Conservation (phyloP, 2,329 filamentous ascomycete genomes). For the Hypoxylon sp. region DNA sequence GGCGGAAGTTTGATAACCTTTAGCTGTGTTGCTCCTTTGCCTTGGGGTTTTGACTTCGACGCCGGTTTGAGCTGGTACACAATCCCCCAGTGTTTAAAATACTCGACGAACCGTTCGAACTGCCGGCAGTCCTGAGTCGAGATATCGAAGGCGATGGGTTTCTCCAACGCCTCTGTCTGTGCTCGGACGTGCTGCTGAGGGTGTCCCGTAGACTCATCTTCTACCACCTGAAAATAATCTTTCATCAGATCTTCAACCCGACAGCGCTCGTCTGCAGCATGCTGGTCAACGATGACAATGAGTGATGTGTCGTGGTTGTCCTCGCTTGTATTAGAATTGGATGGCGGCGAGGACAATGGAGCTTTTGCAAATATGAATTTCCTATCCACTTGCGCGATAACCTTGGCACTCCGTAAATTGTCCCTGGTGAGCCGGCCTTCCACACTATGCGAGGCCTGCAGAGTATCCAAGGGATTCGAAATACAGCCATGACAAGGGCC, state of each 20-base stretch:
- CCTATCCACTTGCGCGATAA: conserved; percentile 85
- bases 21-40: conserved; percentile 50
- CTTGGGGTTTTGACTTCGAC: conserved; percentile 11
- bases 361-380: conserved; percentile 87
- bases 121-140: conserved; percentile 69
- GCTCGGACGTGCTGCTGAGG: conserved; percentile 37
- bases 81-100: conserved; percentile 82
- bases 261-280: conserved; percentile 91
- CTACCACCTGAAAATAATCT: conserved; percentile 57
- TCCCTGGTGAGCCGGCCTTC: conserved; percentile 69
- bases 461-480: conserved; percentile 20
- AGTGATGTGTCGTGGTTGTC: conserved; percentile 45
- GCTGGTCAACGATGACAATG: conserved; percentile 88
- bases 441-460: conserved; percentile 46
- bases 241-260: conserved; percentile 79
- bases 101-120: conserved; percentile 63
- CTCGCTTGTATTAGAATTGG: not conserved
- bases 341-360: conserved; percentile 41
- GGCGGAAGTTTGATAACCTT: conserved; percentile 72
- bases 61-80: conserved; percentile 62
- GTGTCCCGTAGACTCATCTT: conserved; percentile 13
- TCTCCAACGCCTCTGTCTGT: conserved; percentile 57
- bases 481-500: conserved; percentile 24
- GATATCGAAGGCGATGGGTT: conserved; percentile 74
- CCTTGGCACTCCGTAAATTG: conserved; percentile 68